Percentiles rank a stretch among this genome's conserved stretches.
Evolutionary conservation across 2,329 filamentous ascomycete species (phyloP).

Genomic region (Claviceps africana): DNA sequence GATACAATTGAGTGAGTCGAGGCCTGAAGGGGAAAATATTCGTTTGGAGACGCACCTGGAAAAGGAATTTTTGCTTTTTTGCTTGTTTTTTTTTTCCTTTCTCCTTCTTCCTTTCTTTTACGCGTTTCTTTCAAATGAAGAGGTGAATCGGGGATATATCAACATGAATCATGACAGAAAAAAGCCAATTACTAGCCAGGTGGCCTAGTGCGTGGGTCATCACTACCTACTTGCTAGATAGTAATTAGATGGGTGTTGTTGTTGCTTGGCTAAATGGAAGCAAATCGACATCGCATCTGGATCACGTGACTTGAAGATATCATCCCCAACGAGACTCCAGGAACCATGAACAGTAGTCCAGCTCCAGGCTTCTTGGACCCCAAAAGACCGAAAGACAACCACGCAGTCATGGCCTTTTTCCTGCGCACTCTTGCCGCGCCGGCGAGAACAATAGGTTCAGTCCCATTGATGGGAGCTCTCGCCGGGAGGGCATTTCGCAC

Average conservation of each 20-base stretch:
- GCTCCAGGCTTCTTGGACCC: neutral
- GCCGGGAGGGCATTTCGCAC: neutral
- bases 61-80: neutral
- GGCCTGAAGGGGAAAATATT: no score
- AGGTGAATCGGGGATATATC: no score
- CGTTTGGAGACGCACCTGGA: neutral
- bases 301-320: conserved; percentile 14
- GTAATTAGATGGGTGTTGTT: no score
- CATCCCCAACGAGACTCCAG: neutral
- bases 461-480: conserved; percentile 10
- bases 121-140: no score
- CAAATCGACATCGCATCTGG: neutral
- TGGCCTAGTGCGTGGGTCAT: no score
- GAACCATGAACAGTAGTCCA: no score
- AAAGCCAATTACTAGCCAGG: no score
- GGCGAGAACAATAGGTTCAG: conserved; percentile 14
- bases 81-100: neutral
- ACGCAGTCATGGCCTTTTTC: conserved; percentile 19
- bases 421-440: conserved; percentile 20
- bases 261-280: neutral
- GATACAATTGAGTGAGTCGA: neutral
- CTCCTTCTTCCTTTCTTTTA: no score
- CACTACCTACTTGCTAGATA: no score
- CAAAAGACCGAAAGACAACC: neutral
- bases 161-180: no score